Base-by-base conservation (phyloP, 257 asterid genomes). In the Anisodus acutangulus region DNA sequence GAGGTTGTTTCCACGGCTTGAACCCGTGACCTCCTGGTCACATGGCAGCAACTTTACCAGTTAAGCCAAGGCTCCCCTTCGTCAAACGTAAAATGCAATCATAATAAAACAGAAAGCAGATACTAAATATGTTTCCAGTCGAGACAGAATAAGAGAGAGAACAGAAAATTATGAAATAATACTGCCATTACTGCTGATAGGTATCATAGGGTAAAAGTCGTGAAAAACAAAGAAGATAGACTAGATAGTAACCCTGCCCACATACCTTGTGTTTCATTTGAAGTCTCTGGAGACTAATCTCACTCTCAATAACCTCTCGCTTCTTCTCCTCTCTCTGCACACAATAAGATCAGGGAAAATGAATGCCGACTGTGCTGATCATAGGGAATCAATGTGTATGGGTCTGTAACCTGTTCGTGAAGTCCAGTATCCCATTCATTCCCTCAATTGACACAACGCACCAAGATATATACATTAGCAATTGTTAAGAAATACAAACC, bases 271-370 rank as follows among this genome's bases (percentile, higher is more conserved):
- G 93, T 88, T 92, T 91, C 95, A 95, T 82, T 83, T 94, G 99
- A 85, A 94, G 88, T 88, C 98, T 92, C 87, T 95, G 99, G 87
- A 95, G 96, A 88, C 86, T 86, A 88, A 95, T 92, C 90, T 95
- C 99, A 78, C 98, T 91, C 88, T 91, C 94, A 88, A 93, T 88
- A 83, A 94, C 91, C 81, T 95, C 98, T 79, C 99, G 91, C 87
- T 95, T 95, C 87, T 93, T 95, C 93, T 95, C 99, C 84, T 95
- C 99, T 89, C 99, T 94, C 99, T 95, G 80, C 90, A 90, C 19
- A 80, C 63, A 90, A 80, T 43, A 55, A 74, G 47, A 83, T 22
- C 82, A 70, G 37, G 82, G 60, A 8, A 41, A 17, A 71, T 83
- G 63, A 54, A n/a, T 59, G 58, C 17, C 39, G 3, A 64, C 16